Conservation (phyloP, 192 early-diverging fungal genomes). For the Phlyctochytrium arcticum region DNA sequence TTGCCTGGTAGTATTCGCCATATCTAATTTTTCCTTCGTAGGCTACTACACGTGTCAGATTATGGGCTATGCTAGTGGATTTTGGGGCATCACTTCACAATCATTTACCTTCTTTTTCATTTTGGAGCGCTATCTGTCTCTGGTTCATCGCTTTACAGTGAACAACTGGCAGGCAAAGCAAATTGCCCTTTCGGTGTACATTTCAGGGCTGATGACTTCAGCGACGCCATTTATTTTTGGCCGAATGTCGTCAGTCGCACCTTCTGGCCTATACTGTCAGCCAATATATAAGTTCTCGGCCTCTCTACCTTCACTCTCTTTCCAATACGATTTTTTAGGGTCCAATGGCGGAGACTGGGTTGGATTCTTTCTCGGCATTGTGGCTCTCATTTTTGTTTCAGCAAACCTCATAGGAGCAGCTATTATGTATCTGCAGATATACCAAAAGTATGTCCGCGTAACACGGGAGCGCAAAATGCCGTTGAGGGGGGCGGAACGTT, state of each 20-base stretch:
- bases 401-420: background rate
- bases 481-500: no score
- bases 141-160: background rate
- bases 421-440: constrained; percentile 7
- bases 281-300: background rate
- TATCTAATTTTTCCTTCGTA: no score
- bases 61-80: constrained; percentile 2
- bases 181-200: no score
- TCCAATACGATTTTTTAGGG: no score
- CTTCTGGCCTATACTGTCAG: background rate
- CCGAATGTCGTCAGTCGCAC: no score
- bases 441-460: background rate
- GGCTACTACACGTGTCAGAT: constrained; percentile 8
- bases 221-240: no score
- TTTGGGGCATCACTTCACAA: constrained; percentile 10
- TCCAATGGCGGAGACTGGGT: background rate
- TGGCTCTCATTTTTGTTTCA: background rate
- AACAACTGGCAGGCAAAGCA: no score
- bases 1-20: no score
- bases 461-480: no score
- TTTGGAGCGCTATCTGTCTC: constrained; percentile 2
- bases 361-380: background rate
- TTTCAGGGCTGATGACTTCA: no score
- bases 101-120: background rate
- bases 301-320: no score